A percentile compares a stretch with the other conserved stretches of the same genome.
These are phyloP conservation scores for Pythium chondricola DNA, from an alignment of 352 stramenopile species.

Conservation along the genomic window DNA sequence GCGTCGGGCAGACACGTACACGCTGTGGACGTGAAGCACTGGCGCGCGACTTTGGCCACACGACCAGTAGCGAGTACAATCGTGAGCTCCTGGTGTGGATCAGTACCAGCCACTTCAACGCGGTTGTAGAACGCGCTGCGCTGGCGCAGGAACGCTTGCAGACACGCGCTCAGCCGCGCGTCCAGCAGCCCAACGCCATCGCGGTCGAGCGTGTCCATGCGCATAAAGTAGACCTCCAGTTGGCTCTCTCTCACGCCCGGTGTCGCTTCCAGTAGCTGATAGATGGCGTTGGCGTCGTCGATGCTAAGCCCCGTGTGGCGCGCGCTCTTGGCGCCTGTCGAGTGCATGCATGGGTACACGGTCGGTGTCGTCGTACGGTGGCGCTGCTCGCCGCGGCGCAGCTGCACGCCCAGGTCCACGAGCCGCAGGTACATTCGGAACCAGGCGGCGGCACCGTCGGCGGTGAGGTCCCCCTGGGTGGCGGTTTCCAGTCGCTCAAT, in stretches of 20 bases:
- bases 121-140: conserved; percentile 40
- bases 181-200: conserved; percentile 51
- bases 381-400: conserved; percentile 67
- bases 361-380: conserved; percentile 27
- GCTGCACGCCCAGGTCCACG: conserved; percentile 55
- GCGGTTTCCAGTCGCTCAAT: conserved; percentile 43
- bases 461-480: conserved; percentile 29
- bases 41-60: conserved; percentile 21
- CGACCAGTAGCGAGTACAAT: neutral
- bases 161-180: conserved; percentile 36
- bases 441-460: conserved; percentile 37
- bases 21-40: conserved; percentile 32
- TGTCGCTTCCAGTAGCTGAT: conserved; percentile 31
- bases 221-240: conserved; percentile 42
- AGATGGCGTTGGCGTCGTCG: conserved; percentile 67
- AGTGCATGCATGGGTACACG: conserved; percentile 46
- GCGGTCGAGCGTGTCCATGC: conserved; percentile 55
- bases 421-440: conserved; percentile 70
- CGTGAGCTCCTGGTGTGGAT: conserved; percentile 49
- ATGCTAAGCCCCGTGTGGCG: conserved; percentile 65
- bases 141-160: conserved; percentile 27
- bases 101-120: conserved; percentile 45
- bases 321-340: conserved; percentile 52
- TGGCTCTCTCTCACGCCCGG: conserved; percentile 29
- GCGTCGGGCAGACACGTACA: conserved; percentile 49